These are phyloP conservation scores for Diaporthe citrichinensis DNA, from an alignment of 2,329 filamentous ascomycete species.

Conservation along the genomic window DNA sequence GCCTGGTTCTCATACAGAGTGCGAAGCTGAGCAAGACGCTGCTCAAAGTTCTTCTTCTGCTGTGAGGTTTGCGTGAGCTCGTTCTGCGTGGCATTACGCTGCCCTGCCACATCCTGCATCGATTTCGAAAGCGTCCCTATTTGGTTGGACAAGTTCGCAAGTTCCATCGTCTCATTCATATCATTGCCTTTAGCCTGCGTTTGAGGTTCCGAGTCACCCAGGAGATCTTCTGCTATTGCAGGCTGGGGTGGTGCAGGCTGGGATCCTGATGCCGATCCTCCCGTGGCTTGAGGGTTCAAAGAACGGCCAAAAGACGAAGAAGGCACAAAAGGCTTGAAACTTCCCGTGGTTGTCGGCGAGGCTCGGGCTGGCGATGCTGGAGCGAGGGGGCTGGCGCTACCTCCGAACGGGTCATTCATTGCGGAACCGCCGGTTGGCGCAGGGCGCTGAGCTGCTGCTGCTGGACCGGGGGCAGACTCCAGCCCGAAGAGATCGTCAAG, in stretches of 20 bases:
- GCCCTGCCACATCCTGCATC: conserved; percentile 92
- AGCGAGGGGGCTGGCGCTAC: conserved; percentile 60
- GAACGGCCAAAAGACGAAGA: conserved; percentile 93
- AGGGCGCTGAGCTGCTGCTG: conserved; percentile 68
- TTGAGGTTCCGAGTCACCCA: conserved; percentile 92
- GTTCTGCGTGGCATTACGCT: conserved; percentile 83
- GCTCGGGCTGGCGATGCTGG: conserved; percentile 69
- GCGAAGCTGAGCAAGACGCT: conserved; percentile 87
- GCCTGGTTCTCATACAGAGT: conserved; percentile 94
- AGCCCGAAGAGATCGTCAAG: conserved; percentile 95
- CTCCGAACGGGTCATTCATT: conserved; percentile 72
- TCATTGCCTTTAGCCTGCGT: conserved; percentile 81
- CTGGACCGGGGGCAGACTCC: conserved; percentile 73
- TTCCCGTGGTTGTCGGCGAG: conserved; percentile 59
- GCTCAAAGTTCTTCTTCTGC: conserved; percentile 95
- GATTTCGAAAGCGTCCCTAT: conserved; percentile 91
- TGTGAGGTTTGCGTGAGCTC: conserved; percentile 85
- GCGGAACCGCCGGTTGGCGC: conserved; percentile 82
- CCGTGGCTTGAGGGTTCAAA: conserved; percentile 82
- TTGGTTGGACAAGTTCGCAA: conserved; percentile 97
- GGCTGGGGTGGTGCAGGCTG: conserved; percentile 46
- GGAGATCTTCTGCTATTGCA: conserved; percentile 79
- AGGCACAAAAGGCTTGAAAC: conserved; percentile 92
- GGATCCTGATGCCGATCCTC: conserved; percentile 66
- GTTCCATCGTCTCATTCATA: conserved; percentile 89